phyloP scores from a whole-genome alignment of 345 rosid species.

The Lumnitzera racemosa region DNA sequence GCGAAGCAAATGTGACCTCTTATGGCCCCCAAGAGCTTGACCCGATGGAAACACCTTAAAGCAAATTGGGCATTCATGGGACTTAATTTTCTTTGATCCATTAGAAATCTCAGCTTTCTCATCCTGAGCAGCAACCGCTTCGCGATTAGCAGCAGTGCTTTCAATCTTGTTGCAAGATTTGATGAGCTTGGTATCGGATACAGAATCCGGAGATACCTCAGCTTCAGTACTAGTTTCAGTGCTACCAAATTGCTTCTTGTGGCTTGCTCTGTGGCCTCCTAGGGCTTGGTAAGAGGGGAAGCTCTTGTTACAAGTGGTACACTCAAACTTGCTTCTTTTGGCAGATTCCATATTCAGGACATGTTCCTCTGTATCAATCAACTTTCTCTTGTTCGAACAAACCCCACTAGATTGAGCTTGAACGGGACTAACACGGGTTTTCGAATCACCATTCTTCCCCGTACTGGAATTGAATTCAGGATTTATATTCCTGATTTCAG shows the following conservation, averaged over 20 bases:
- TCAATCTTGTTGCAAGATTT: background rate
- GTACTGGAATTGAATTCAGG: background rate
- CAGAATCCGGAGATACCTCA: slow-evolving; percentile 15
- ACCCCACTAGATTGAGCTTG: background rate
- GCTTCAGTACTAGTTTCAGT: slow-evolving; percentile 25
- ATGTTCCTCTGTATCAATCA: slow-evolving; percentile 10
- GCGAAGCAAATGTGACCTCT: slow-evolving; percentile 51
- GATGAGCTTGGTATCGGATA: slow-evolving; percentile 10
- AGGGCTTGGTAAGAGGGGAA: slow-evolving; percentile 80
- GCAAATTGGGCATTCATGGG: slow-evolving; percentile 62
- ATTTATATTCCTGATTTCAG: slow-evolving; percentile 1
- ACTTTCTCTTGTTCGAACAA: slow-evolving; percentile 15
- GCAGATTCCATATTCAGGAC: slow-evolving; percentile 15
- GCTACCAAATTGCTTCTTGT: slow-evolving; percentile 35
- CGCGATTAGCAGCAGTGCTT: slow-evolving; percentile 7
- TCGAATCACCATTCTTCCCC: background rate
- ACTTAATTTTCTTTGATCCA: slow-evolving; percentile 18
- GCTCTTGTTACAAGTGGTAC: slow-evolving; percentile 57
- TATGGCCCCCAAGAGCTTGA: slow-evolving; percentile 86
- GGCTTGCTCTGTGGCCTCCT: slow-evolving; percentile 88
- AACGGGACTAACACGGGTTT: background rate
- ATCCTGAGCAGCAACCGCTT: slow-evolving; percentile 11
- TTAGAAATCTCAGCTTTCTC: background rate
- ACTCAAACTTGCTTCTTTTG: slow-evolving; percentile 41
- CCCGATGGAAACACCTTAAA: slow-evolving; percentile 59